These are phyloP conservation scores for Aspergillus hiratsukae DNA, from an alignment of 2,329 filamentous ascomycete species.

Conservation along the genomic window DNA sequence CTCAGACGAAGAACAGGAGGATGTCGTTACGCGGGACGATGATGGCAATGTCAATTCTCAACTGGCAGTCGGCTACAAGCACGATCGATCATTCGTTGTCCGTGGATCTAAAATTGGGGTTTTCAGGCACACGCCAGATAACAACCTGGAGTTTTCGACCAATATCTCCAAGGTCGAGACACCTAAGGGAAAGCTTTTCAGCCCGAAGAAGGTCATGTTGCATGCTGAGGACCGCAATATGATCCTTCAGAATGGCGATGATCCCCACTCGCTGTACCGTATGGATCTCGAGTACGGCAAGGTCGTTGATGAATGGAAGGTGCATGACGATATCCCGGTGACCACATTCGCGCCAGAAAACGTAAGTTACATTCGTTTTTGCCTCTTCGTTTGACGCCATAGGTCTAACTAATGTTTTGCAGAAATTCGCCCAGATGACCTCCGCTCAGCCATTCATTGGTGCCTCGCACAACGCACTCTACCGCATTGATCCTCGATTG, in stretches of 20 bases:
- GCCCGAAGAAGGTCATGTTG: constrained; percentile 94
- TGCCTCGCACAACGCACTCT: constrained; percentile 86
- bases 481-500: constrained; percentile 86
- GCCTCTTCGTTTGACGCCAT: neutral
- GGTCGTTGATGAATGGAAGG: constrained; percentile 97
- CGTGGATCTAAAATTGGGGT: constrained; percentile 97
- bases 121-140: constrained; percentile 92
- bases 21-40: constrained; percentile 61
- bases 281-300: constrained; percentile 99
- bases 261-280: constrained; percentile 87
- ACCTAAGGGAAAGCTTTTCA: constrained; percentile 79
- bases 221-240: constrained; percentile 86
- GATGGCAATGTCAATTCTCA: constrained; percentile 88
- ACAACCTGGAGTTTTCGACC: constrained; percentile 91
- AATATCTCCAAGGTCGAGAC: constrained; percentile 96
- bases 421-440: constrained; percentile 97
- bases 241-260: constrained; percentile 75
- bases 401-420: constrained; percentile 22
- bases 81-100: constrained; percentile 94
- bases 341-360: constrained; percentile 89
- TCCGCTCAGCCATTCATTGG: constrained; percentile 92
- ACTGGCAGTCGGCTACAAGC: constrained; percentile 92
- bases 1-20: constrained; percentile 74
- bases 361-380: constrained; percentile 36
- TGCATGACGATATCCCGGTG: constrained; percentile 93